Base-by-base conservation (phyloP, 1,284 basidiomycete species). In the Leccinum subspadiceum region DNA sequence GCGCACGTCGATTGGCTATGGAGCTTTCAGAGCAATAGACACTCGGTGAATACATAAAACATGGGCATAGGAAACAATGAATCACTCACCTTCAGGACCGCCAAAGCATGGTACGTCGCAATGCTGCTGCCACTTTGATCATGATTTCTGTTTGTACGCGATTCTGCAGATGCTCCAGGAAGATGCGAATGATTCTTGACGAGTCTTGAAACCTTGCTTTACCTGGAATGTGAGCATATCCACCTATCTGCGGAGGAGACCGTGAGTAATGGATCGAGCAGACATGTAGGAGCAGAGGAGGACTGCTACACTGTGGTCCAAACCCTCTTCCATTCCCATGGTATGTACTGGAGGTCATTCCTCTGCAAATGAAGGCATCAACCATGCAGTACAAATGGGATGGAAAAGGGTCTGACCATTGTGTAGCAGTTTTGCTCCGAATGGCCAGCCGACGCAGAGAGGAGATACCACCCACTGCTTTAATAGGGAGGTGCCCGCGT, bases 271-370 rank as follows among this genome's bases (percentile, higher is more conserved):
- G 22, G 51, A 50, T 41, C 50, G 12, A 60, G n/a, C 26, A 54
- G 61, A 46, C 15, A 17, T 54, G 39, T 20, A 52, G 50, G 55
- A 56, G 31, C 61, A 52, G 58, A 55, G 53, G 15, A 39, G 41
- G 58, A 57, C 58, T 53, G 58, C 58, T 69, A 61, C 39, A 66
- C 60, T 31, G 53, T 69, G 68, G 70, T 54, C 65, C 57, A 64
- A 62, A 61, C 67, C 56, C 67, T 67, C 68, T 69, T 69, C 68
- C 68, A 69, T 72, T 69, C 69, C 61, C 70, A 69, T 69, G 68
- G 70, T 72, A 69, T 69, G 68, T 69, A 70, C 60, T 70, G 60
- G 15, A 60, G 61, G 51, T 60, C 48, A 53, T 55, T 58, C 58
- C 61, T 64, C 62, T 64, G 53, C 37, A 64, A 44, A 26, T 46